Evolutionary conservation across 345 rosid species (phyloP), one percentile per base, ranked within the genome.

Genomic region (Abelmoschus esculentus): DNA sequence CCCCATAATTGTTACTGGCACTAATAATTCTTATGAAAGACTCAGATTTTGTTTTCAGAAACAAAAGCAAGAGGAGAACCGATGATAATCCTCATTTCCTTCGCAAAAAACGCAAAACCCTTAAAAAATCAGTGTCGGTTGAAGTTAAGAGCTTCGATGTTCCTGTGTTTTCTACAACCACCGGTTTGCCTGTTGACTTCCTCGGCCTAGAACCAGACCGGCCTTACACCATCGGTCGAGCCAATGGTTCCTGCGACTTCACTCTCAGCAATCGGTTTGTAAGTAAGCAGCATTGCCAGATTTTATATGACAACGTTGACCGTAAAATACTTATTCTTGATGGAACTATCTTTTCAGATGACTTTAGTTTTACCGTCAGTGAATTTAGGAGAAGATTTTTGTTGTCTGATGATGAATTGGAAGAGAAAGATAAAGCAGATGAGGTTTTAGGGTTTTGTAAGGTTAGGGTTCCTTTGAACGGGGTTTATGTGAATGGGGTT

Each of bases 281-380:
- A 61, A 89, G 98, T 77, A 89, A 83, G 80, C 84, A 75, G 0
- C 98, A 93, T 60, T 93, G 89, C 70, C 90, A 86, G 82, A 72
- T 93, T 81, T 69, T 89, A 4, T 87, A 83, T 50, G 96, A 87
- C 72, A 72, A 84, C 19, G 18, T 67, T 54, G 53, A 75, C 29
- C 75, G 86, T 64, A 87, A 79, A 69, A 74, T 93, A 71, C 84
- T 80, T 74, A 49, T 90, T 74, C 67, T 81, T 29, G 90, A 89
- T 69, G 98, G 97, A 38, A 72, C 70, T 2, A 28, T 84, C 69
- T 61, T 62, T 9, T 66, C 15, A 70, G 36, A 38, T 69, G 66
- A 40, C 3, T 18, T 50, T 72, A 61, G 71, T 69, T 72, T 60
- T 52, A 59, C 70, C 47, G 70, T 79, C 63, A 68, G 71, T 73